These are phyloP conservation scores for Plasmopara muralis DNA, from an alignment of 352 stramenopile genomes.

Conservation along the genomic window DNA sequence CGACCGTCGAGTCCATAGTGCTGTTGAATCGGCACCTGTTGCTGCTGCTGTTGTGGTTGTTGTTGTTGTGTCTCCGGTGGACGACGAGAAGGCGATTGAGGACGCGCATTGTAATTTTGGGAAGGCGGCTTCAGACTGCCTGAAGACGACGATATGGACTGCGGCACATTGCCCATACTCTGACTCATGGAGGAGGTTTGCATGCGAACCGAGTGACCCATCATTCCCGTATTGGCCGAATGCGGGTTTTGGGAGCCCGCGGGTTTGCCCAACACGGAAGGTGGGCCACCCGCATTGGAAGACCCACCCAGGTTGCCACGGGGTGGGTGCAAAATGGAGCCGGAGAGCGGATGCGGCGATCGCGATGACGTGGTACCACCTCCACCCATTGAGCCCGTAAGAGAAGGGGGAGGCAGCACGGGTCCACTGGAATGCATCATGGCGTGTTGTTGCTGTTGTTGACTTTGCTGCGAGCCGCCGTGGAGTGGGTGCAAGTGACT, in stretches of 20 bases:
- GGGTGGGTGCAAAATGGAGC: conserved; percentile 67
- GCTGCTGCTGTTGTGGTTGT: conserved; percentile 31
- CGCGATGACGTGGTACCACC: conserved; percentile 34
- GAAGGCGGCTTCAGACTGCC: conserved; percentile 23
- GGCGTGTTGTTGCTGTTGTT: conserved; percentile 22
- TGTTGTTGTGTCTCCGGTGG: conserved; percentile 39
- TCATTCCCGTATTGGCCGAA: conserved; percentile 25
- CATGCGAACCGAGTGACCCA: conserved; percentile 60
- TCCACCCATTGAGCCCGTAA: conserved; percentile 46
- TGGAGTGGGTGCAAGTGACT: conserved; percentile 66
- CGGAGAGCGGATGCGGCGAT: conserved; percentile 56
- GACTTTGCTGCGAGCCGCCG: conserved; percentile 35
- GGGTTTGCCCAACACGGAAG: conserved; percentile 54
- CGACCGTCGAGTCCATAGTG: conserved; percentile 58
- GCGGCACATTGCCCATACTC: conserved; percentile 28
- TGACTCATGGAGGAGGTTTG: conserved; percentile 43
- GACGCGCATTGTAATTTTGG: conserved; percentile 33
- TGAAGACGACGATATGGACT: conserved; percentile 28
- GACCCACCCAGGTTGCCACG: conserved; percentile 32
- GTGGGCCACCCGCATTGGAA: conserved; percentile 21
- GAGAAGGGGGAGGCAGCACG: conserved; percentile 54
- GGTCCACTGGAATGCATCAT: conserved; percentile 57
- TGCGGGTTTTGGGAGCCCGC: conserved; percentile 18
- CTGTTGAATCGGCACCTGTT: conserved; percentile 40
- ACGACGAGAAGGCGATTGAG: conserved; percentile 33